These are phyloP conservation scores for Axilococcus clingmanii DNA, from an alignment of 139 green algal genomes.

Conservation along the genomic window DNA sequence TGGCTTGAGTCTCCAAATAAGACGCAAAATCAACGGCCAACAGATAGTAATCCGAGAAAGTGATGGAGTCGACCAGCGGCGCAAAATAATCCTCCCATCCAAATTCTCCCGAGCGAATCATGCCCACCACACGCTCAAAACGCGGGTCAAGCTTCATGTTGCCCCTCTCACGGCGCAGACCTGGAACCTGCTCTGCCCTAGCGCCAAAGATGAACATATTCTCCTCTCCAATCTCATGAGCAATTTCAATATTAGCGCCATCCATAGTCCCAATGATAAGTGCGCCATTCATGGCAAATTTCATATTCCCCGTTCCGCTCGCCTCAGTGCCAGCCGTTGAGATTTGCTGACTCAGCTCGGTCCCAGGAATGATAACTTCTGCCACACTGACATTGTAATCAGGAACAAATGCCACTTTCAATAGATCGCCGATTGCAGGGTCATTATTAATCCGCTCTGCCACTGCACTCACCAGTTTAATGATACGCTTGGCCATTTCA, in stretches of 20 bases:
- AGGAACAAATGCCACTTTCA: conserved; percentile 90
- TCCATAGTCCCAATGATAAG: conserved; percentile 94
- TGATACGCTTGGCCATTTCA: conserved; percentile 97
- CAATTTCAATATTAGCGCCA: conserved; percentile 98
- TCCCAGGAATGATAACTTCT: conserved; percentile 84
- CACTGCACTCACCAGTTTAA: conserved; percentile 88
- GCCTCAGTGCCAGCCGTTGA: conserved; percentile 94
- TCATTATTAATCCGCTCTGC: conserved; percentile 85
- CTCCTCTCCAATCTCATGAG: conserved; percentile 43
- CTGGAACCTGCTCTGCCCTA: conserved; percentile 43
- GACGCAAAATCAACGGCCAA: conserved; percentile 91
- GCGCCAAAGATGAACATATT: conserved; percentile 89
- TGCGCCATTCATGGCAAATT: conserved; percentile 98
- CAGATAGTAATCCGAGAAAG: conserved; percentile 87
- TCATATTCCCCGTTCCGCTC: conserved; percentile 97
- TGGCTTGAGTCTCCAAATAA: conserved; percentile 74
- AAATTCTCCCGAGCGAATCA: conserved; percentile 79
- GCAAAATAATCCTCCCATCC: conserved; percentile 94
- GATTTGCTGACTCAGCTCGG: conserved; percentile 94
- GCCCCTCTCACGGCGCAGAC: conserved; percentile 50
- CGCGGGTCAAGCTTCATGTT: conserved; percentile 50
- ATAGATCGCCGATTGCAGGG: conserved; percentile 83
- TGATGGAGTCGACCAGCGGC: conserved; percentile 80
- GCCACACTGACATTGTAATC: conserved; percentile 98
- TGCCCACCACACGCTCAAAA: conserved; percentile 65